Percentiles rank a stretch among this genome's conserved stretches.
These are phyloP conservation scores for Penicillium canariense DNA, from an alignment of 495 filamentous ascomycete species.

Conservation along the genomic window DNA sequence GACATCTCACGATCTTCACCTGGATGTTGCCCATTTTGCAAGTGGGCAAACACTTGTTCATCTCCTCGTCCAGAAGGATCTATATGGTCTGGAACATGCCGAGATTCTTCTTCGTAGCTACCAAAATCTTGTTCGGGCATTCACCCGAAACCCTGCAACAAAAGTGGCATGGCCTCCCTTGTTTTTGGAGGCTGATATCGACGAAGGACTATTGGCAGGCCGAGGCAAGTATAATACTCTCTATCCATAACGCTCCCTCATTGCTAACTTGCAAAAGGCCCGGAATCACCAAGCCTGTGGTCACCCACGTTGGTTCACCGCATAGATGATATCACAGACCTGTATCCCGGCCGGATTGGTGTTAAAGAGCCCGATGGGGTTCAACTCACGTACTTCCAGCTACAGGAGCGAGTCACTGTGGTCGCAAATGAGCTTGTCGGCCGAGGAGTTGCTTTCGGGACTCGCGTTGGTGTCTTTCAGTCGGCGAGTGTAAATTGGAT, in stretches of 20 bases:
- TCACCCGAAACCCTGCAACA: conserved; percentile 21
- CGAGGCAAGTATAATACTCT: conserved; percentile 10
- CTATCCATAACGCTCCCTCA: neutral
- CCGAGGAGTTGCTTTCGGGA: conserved; percentile 5
- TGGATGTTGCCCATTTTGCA: conserved; percentile 18
- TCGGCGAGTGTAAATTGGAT: conserved; percentile 42
- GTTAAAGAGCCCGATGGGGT: conserved; percentile 8
- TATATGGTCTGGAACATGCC: conserved; percentile 25
- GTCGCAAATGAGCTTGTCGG: conserved; percentile 21
- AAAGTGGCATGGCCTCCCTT: conserved; percentile 20
- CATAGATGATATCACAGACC: conserved; percentile 24
- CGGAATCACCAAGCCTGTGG: conserved; percentile 23
- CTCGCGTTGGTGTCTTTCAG: conserved; percentile 13
- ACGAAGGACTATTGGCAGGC: conserved; percentile 10
- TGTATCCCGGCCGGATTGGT: conserved; percentile 9
- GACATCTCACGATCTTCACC: conserved; percentile 23
- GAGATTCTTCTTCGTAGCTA: conserved; percentile 31
- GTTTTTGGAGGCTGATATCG: conserved; percentile 8
- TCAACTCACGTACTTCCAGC: conserved; percentile 17
- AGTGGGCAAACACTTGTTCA: conserved; percentile 11
- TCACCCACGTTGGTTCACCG: conserved; percentile 34
- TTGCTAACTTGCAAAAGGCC: conserved; percentile 14
- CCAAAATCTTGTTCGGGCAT: conserved; percentile 24
- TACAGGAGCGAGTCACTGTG: neutral
- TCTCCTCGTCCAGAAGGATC: conserved; percentile 18